phyloP scores from a whole-genome alignment of 306 rosid species.

The Acacia confusa region DNA sequence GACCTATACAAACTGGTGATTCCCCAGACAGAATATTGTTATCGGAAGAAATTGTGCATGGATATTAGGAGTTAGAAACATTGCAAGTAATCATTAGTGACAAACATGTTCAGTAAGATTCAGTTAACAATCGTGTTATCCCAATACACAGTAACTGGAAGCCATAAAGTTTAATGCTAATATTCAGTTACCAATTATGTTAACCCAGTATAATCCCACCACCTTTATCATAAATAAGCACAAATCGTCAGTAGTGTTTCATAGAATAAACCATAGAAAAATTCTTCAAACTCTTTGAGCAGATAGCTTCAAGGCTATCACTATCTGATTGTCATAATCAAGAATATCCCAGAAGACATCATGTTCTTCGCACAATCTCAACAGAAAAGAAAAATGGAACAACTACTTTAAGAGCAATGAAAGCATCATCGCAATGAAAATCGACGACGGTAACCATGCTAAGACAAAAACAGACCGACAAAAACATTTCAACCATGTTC shows the following conservation, averaged over 20 bases:
- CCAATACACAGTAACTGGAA: slow-evolving; percentile 7
- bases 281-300: slow-evolving; percentile 24
- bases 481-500: slow-evolving; percentile 27
- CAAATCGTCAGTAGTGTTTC: neutral
- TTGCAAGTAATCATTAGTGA: neutral
- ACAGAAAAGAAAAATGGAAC: slow-evolving; percentile 27
- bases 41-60: neutral
- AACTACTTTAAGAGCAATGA: slow-evolving; percentile 22
- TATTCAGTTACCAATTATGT: slow-evolving; percentile 1
- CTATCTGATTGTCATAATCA: slow-evolving; percentile 28
- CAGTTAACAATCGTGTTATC: slow-evolving; percentile 10
- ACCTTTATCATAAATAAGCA: neutral
- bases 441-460: slow-evolving; percentile 21
- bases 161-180: slow-evolving; percentile 3
- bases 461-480: slow-evolving; percentile 13
- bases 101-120: neutral
- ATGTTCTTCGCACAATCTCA: slow-evolving; percentile 12
- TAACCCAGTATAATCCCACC: neutral
- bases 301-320: slow-evolving; percentile 31
- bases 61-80: slow-evolving; percentile 12
- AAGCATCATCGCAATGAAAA: slow-evolving; percentile 31
- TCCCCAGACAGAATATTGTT: slow-evolving; percentile 1
- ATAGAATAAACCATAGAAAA: neutral
- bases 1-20: slow-evolving; percentile 11
- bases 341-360: slow-evolving; percentile 28